Conservation (phyloP, 805 yeast species). For the Kurtzmaniella cleridarum region DNA sequence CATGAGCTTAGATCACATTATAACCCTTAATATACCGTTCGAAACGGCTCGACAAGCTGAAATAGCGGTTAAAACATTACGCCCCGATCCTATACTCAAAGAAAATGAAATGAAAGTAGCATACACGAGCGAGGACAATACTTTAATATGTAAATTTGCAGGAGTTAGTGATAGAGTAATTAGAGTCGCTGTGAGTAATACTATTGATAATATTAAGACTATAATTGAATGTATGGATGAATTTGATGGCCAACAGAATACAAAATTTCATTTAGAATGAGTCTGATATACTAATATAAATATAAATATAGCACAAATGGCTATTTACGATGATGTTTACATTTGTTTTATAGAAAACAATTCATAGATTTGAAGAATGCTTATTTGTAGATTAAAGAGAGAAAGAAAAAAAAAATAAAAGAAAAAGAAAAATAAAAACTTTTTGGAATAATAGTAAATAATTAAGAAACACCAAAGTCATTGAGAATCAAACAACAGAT, state of each 20-base stretch:
- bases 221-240: conserved; percentile 77
- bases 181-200: conserved; percentile 79
- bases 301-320: background rate
- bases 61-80: conserved; percentile 56
- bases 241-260: conserved; percentile 40
- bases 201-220: conserved; percentile 71
- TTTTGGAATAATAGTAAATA: background rate
- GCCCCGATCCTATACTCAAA: conserved; percentile 79
- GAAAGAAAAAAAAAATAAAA: background rate
- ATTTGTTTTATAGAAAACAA: too few relatives aligned
- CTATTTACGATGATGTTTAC: background rate
- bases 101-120: conserved; percentile 55
- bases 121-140: conserved; percentile 30
- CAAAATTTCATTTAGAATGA: background rate
- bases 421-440: background rate
- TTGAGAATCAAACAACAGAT: too few relatives aligned
- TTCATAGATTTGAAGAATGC: too few relatives aligned
- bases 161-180: conserved; percentile 70
- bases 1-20: conserved; percentile 2
- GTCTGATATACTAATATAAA: background rate
- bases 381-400: too few relatives aligned
- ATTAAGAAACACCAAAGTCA: too few relatives aligned
- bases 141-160: conserved; percentile 43
- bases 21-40: conserved; percentile 58
- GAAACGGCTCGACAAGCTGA: conserved; percentile 50